These are phyloP conservation scores for Serendipita vermifera DNA, from an alignment of 768 basidiomycete species.

Conservation along the genomic window DNA sequence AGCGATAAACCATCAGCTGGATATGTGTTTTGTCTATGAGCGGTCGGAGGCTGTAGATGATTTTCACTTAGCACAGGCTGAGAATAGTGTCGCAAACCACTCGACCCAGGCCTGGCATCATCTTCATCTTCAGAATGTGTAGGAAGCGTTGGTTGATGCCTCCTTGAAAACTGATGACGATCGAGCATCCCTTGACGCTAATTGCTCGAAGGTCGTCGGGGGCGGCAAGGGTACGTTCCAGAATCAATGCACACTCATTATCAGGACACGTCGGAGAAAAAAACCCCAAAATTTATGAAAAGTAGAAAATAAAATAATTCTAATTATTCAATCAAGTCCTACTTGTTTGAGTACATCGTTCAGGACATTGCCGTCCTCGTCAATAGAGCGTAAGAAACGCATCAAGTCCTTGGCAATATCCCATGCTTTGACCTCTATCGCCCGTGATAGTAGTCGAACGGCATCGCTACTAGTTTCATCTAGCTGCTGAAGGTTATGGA, in stretches of 20 bases:
- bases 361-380: constrained; percentile 67
- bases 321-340: too few species aligned
- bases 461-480: constrained; percentile 69
- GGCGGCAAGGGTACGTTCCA: background rate
- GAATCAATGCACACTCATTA: background rate
- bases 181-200: constrained; percentile 15
- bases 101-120: constrained; percentile 10
- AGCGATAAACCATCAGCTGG: background rate
- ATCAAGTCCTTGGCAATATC: constrained; percentile 83
- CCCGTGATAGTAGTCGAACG: constrained; percentile 62
- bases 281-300: background rate
- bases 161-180: background rate
- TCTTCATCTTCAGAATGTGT: constrained; percentile 12
- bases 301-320: background rate
- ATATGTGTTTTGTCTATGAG: constrained; percentile 8
- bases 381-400: constrained; percentile 84
- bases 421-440: constrained; percentile 71
- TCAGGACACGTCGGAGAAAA: too few species aligned
- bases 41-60: constrained; percentile 1
- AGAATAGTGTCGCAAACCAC: background rate
- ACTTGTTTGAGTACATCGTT: constrained; percentile 37
- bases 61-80: background rate
- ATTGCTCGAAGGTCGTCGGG: constrained; percentile 9
- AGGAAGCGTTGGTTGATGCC: background rate
- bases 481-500: constrained; percentile 86